Percentiles rank a stretch among this genome's conserved stretches.
Evolutionary conservation across 768 basidiomycete species (phyloP).

Genomic region (Xerocomellus chrysenteron): DNA sequence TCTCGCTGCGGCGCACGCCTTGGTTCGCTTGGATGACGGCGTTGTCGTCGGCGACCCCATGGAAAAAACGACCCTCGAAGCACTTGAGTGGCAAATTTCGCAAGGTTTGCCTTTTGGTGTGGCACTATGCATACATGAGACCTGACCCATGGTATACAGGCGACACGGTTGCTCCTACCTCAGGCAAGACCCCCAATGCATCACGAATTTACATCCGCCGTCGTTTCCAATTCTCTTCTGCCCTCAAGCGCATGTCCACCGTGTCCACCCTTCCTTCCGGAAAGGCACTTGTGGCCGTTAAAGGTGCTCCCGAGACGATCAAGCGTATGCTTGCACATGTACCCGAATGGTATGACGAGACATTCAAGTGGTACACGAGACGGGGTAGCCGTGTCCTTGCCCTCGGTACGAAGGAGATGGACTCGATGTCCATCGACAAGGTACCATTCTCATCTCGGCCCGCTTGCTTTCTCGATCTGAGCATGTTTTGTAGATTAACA

Average conservation of each 20-base stretch:
- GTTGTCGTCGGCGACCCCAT: slow-evolving; percentile 96
- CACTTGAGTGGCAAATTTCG: slow-evolving; percentile 82
- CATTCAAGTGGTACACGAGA: slow-evolving; percentile 92
- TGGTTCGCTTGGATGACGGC: slow-evolving; percentile 93
- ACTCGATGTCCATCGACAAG: slow-evolving; percentile 65
- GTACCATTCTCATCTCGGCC: slow-evolving; percentile 39
- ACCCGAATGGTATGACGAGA: slow-evolving; percentile 85
- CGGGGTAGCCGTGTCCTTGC: slow-evolving; percentile 93
- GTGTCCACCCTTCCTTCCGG: slow-evolving; percentile 67
- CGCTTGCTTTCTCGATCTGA: not conserved
- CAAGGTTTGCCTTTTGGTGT: slow-evolving; percentile 46
- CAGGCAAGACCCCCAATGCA: slow-evolving; percentile 50
- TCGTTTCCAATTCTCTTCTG: slow-evolving; percentile 97
- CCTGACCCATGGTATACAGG: slow-evolving; percentile 33
- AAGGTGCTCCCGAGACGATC: slow-evolving; percentile 97
- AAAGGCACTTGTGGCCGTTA: slow-evolving; percentile 70
- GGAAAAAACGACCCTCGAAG: slow-evolving; percentile 95
- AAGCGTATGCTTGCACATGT: slow-evolving; percentile 76
- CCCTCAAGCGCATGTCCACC: slow-evolving; percentile 97
- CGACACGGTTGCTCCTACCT: slow-evolving; percentile 65
- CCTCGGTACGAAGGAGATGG: slow-evolving; percentile 84
- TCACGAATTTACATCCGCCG: slow-evolving; percentile 74
- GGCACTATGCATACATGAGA: not conserved
- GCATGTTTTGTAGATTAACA: slow-evolving; percentile 66
- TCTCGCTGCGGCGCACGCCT: slow-evolving; percentile 91